Evolutionary conservation across 2,329 filamentous ascomycete species (phyloP).

Genomic region (Onygenales sp.): DNA sequence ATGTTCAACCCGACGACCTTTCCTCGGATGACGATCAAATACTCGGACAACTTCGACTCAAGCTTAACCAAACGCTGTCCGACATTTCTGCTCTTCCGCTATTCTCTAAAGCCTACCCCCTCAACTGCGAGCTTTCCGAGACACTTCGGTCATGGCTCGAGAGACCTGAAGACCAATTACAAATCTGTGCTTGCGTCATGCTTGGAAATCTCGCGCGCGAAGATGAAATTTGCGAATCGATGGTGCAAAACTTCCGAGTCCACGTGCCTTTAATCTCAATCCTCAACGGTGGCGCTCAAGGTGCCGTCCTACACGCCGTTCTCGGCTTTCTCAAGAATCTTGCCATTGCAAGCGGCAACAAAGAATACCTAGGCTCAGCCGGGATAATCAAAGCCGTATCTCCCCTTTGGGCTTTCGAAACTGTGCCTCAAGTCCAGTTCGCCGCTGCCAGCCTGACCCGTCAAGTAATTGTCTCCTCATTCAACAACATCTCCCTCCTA

Average conservation of each 20-base stretch:
- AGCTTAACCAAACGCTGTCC: conserved; percentile 31
- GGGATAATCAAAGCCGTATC: conserved; percentile 31
- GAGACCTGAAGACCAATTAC: conserved; percentile 31
- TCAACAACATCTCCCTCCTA: conserved; percentile 28
- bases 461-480: conserved; percentile 28
- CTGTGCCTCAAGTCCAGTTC: conserved; percentile 36
- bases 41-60: conserved; percentile 26
- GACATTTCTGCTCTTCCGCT: conserved; percentile 30
- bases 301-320: conserved; percentile 33
- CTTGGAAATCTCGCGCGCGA: conserved; percentile 39
- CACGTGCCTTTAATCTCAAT: conserved; percentile 32
- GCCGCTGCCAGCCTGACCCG: conserved; percentile 32
- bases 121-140: conserved; percentile 26
- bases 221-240: conserved; percentile 31
- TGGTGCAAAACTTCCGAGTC: conserved; percentile 30
- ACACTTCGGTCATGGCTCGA: conserved; percentile 32
- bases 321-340: conserved; percentile 41
- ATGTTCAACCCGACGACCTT: conserved; percentile 16
- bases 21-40: conserved; percentile 26
- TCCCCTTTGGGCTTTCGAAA: conserved; percentile 31
- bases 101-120: conserved; percentile 30
- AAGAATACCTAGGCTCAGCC: conserved; percentile 26
- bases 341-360: conserved; percentile 35
- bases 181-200: conserved; percentile 38
- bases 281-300: conserved; percentile 27